A percentile compares a stretch with the other conserved stretches of the same genome.
Conservation (phyloP, 2,329 filamentous ascomycete species). For the Beauveria brongniartii region DNA sequence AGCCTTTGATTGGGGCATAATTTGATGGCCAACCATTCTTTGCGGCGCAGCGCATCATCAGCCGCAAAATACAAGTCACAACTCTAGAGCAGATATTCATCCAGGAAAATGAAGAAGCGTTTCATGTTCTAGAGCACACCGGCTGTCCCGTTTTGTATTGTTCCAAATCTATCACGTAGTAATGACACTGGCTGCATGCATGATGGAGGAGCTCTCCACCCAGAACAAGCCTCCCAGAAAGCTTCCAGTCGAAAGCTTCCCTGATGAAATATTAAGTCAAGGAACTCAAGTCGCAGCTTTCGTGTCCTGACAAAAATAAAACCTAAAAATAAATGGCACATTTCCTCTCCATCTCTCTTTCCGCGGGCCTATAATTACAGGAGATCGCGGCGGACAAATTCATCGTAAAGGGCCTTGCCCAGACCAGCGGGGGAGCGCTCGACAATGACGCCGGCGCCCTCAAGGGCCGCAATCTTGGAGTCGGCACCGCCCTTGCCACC, state of each 20-base stretch:
- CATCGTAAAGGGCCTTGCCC: constrained; percentile 86
- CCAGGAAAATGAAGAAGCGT: neutral
- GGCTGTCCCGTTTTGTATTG: constrained; percentile 8
- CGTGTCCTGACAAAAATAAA: constrained; percentile 4
- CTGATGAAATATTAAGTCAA: neutral
- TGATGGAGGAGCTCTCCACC: neutral
- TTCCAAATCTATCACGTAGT: constrained; percentile 12
- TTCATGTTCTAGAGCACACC: neutral
- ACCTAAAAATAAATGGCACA: neutral
- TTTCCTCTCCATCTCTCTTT: neutral
- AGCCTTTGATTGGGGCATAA: neutral
- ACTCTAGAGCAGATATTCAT: too few relatives aligned
- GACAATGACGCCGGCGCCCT: constrained; percentile 89
- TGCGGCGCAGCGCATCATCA: too few relatives aligned
- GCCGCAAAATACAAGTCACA: too few relatives aligned
- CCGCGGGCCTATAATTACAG: constrained; percentile 47
- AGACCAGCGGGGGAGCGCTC: constrained; percentile 88
- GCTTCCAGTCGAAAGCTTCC: neutral
- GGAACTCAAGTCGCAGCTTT: neutral
- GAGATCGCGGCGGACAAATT: constrained; percentile 94
- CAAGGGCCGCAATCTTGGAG: constrained; percentile 93
- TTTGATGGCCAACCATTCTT: neutral
- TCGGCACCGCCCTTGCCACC: constrained; percentile 97
- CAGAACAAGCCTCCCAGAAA: neutral
- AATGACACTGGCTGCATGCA: constrained; percentile 10